These are phyloP conservation scores for Cystobasidium slooffiae DNA, from an alignment of 1,284 basidiomycete genomes.

Conservation along the genomic window DNA sequence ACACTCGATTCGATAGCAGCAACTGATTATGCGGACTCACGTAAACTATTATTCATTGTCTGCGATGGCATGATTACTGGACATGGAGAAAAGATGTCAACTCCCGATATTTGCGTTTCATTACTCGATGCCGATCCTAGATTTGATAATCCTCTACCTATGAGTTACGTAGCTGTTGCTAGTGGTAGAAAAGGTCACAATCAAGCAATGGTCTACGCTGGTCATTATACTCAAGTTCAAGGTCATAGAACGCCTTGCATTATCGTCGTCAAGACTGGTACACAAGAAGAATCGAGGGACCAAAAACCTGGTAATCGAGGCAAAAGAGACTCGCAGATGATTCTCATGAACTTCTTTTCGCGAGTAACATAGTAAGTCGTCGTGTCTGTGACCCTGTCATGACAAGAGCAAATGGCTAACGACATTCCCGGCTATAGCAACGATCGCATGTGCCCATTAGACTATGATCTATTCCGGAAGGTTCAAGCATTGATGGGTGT, in stretches of 20 bases:
- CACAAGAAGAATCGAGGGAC: conserved; percentile 73
- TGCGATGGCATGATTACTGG: conserved; percentile 99
- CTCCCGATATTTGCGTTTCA: conserved; percentile 93
- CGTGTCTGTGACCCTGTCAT: background rate
- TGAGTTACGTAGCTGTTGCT: conserved; percentile 91
- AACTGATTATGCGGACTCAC: conserved; percentile 86
- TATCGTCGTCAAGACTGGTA: conserved; percentile 95
- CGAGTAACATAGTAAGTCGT: conserved; percentile 77
- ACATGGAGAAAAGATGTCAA: conserved; percentile 88
- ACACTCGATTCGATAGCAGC: conserved; percentile 90
- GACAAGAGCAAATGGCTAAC: background rate
- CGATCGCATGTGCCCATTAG: conserved; percentile 95
- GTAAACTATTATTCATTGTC: conserved; percentile 91
- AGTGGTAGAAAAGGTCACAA: conserved; percentile 88
- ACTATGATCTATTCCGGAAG: conserved; percentile 98
- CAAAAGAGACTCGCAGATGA: conserved; percentile 97
- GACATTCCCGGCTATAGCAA: conserved; percentile 61
- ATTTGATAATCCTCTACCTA: conserved; percentile 94
- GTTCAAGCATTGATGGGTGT: conserved; percentile 95
- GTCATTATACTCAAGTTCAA: conserved; percentile 84
- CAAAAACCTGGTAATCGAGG: conserved; percentile 98
- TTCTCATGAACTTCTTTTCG: conserved; percentile 99
- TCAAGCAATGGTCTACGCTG: conserved; percentile 97
- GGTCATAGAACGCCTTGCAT: conserved; percentile 93
- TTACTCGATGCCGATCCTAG: conserved; percentile 90